Evolutionary conservation across 306 rosid genomes (phyloP), one percentile per base, ranked within the genome.

Genomic region (Corylus heterophylla): DNA sequence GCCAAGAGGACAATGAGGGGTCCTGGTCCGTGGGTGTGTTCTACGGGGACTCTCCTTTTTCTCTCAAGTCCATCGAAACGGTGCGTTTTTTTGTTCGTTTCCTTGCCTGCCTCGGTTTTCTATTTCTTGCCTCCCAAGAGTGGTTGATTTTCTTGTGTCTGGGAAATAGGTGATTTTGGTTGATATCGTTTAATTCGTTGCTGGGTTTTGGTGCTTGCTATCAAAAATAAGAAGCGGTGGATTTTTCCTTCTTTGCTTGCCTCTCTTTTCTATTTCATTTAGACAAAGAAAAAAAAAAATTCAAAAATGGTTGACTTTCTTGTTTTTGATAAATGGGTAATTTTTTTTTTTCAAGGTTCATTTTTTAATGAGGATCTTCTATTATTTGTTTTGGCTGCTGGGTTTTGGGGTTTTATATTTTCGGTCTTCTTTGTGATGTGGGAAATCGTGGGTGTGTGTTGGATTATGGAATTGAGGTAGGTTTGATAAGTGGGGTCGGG

Each of bases 11-110:
- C 87, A 96, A 90, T 88, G 99, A 96, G 88, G 99, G 99, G 59
- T 96, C 98, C 51, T 96, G 99, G 99, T 93, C 99, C 52, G 83
- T 96, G 74, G 99, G 99, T 74, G 81, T 96, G 61, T 96, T 96
- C 90, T 93, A 71, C 51, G 99, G 99, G 37, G 89, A 91, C 78
- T 87, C 94, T 14, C 99, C 99, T 9, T 93, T 96, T 49, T 77
- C 93, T 58, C 98, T 96, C 66, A 84, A 96, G 76, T 94, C 98
- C 85, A 90, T 96, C 11, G 99, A 96, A 83, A 45, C 80, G 69
- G 99, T 96, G 74, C 87, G 93, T 81, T 63, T 67, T 42, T 37
- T 73, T 61, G 11, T 45, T 49, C 52, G 12, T 44, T 25, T 78
- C 13, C 29, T 3, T 39, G 1, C 12, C 6, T n/a, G 3, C 9